Base-by-base conservation (phyloP, 192 early-diverging fungal species). In the Podila verticillata region DNA sequence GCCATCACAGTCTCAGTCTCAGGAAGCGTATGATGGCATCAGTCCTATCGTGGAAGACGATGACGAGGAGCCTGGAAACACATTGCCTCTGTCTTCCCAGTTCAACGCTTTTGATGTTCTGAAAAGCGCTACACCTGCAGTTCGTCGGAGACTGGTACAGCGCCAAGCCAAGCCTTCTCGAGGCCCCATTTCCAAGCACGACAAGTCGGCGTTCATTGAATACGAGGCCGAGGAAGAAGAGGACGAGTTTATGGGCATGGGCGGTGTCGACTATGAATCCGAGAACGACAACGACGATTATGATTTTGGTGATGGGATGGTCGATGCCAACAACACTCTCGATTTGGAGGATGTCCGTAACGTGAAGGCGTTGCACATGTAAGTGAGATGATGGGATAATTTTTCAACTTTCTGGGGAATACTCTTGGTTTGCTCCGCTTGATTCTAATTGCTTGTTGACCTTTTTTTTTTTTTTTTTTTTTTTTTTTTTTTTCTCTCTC, bases 171-270 rank as follows among this genome's bases (percentile, higher is more conserved):
- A 72, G 17, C 59, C 48, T 4, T 10, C 12, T n/a, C 73, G 74
- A 7, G 66, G 22, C 19, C 20, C 54, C 10, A 26, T 68, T 10
- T 44, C 65, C 17, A 82, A 71, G 57, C 29, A 36, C 10, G 32
- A 61, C 8, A 82, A 75, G 51, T 75, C 81, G 5, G 64, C 65
- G 0, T 82, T 67, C 48, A 82, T 82, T 51, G 81, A 82, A 65
- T 74, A 82, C 32, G 81, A 82, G 39, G 81, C 81, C 63, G 81
- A 74, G 61, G 81, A 82, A 68, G 72, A 74, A 61, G 81, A 82
- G 24, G 81, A 82, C 30, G 81, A 82, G 47, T 34, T 63, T 30
- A 82, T 67, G 65, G 81, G 81, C 8, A 82, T 72, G 73, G 81
- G 81, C 51, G 81, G 81, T 7, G 44, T 75, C 35, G 81, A 82